Base-by-base conservation (phyloP, 2,329 filamentous ascomycete genomes). In the Amauroascus niger region DNA sequence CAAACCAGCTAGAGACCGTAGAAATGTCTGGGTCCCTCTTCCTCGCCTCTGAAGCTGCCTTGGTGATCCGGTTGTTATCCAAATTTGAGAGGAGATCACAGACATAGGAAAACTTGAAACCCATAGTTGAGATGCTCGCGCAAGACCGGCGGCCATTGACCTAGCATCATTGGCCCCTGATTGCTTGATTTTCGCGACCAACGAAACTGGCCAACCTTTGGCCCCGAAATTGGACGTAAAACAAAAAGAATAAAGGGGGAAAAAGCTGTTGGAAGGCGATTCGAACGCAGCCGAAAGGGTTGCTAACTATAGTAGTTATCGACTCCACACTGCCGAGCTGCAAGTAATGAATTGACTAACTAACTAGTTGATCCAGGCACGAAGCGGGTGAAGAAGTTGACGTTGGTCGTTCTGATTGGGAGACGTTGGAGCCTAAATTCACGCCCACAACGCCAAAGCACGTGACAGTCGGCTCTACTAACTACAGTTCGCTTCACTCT, bases 81-180 rank as follows among this genome's bases (percentile, higher is more conserved):
- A 89, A 74, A 22, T 76, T 71, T 57, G 89, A 81, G 41, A 95
- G 75, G 3, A 95, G 74, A 57, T 86, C 80, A 71, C 87, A 91
- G 44, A 94, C 72, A 56, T 78, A 74, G n/a, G 75, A 71, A 67
- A 93, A 95, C 46, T 71, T 70, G 63, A 75, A 74, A 11, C 69
- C 68, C 71, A 74, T 74, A 50, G 22, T 56, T 24, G 30, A 37
- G 45, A 35, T 24, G 24, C 18, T 18, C 9, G 13, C 9, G 9
- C 6, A 24, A n/a, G 37, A 5, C 2, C 9, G 26, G 11, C 20
- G 20, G 16, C 11, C 16, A 48, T 22, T n/a, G 18, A 26, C 30
- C 18, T 3, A 26, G 32, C 45, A 37, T 48, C 14, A 37, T 37
- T 8, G 32, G 30, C 14, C 30, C 28, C 44, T 32, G 8, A 4